Evolutionary conservation across 2,329 filamentous ascomycete species (phyloP).

Genomic region (Gliomastix tumulicola): DNA sequence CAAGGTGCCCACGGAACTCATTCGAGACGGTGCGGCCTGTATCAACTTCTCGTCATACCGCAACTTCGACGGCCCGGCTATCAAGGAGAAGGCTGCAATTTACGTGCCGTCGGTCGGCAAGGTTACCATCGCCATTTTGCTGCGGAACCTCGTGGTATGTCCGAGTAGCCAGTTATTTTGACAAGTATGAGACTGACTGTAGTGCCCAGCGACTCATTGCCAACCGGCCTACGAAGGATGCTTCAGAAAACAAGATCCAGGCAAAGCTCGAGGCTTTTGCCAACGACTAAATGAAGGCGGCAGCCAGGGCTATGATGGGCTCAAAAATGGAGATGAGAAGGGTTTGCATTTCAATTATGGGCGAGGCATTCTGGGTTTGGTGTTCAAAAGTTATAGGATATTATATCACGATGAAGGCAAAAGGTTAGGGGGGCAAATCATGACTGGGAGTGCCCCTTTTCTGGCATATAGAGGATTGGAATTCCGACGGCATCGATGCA

Average conservation of each 20-base stretch:
- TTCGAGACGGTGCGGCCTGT: constrained; percentile 91
- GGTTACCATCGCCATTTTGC: constrained; percentile 87
- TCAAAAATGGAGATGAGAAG: no score
- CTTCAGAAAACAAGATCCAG: constrained; percentile 16
- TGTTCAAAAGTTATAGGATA: no score
- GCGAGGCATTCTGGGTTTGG: no score
- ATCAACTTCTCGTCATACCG: constrained; percentile 97
- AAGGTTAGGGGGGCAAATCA: no score
- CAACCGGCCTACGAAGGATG: constrained; percentile 34
- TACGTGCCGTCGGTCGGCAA: constrained; percentile 97
- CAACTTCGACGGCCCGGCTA: constrained; percentile 78
- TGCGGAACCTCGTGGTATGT: constrained; percentile 82
- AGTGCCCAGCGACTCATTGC: constrained; percentile 39
- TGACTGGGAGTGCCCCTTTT: no score
- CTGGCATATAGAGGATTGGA: no score
- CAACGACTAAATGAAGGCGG: constrained; percentile 19
- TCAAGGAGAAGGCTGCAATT: constrained; percentile 94
- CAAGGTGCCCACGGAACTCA: constrained; percentile 78
- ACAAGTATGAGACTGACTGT: background rate
- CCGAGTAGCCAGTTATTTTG: background rate
- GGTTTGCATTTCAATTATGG: no score
- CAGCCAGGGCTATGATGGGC: no score
- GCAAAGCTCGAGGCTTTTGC: constrained; percentile 33
- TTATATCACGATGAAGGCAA: no score
- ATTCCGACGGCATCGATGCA: no score